Evolutionary conservation across 1,284 basidiomycete species (phyloP), one percentile per base, ranked within the genome.

Genomic region (Ganoderma resinaceum): DNA sequence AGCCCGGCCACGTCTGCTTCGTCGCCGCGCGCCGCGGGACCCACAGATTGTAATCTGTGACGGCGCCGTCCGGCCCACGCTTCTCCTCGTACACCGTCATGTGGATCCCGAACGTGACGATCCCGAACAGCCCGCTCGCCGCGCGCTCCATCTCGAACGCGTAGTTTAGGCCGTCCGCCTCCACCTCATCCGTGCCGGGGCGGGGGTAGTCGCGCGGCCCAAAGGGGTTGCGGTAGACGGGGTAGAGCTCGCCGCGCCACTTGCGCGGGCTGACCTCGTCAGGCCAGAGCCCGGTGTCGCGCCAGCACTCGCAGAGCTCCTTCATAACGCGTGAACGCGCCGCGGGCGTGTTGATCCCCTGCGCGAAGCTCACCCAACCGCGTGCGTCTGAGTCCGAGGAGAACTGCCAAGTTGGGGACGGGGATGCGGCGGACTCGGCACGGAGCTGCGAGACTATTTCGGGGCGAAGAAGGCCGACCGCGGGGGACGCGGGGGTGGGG

Each of bases 141-240:
- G 95, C 86, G 63, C 97, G 89, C 80, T 99, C 97, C 84, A 99
- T 87, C 76, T 91, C 88, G 78, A 98, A 98, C 5, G 88, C 93
- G 66, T 88, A 91, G 77, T 95, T 95, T 33, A 69, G 63, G 31
- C 33, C 58, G 40, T 78, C 75, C 18, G 61, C 63, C 1, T 71
- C 70, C 52, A 52, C 68, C 35, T 70, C 75, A 11, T 63, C 66
- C 2, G 46, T 70, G 38, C 70, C 75, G n/a, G n/a, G n/a, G 55
- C 65, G 65, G 26, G 77, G 71, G 23, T 74, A 78, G 63, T 82
- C 81, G 43, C 76, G 75, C 38, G 76, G 73, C 2, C 87, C 86
- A 75, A 95, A 91, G 1, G 93, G 91, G 65, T 92, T 86, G 8
- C 83, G 86, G 79, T 95, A 97, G 62, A 97, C 85, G 33, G 93